Evolutionary conservation across 495 filamentous ascomycete genomes (phyloP), one percentile per base, ranked within the genome.

Genomic region (Neurospora pannonica): DNA sequence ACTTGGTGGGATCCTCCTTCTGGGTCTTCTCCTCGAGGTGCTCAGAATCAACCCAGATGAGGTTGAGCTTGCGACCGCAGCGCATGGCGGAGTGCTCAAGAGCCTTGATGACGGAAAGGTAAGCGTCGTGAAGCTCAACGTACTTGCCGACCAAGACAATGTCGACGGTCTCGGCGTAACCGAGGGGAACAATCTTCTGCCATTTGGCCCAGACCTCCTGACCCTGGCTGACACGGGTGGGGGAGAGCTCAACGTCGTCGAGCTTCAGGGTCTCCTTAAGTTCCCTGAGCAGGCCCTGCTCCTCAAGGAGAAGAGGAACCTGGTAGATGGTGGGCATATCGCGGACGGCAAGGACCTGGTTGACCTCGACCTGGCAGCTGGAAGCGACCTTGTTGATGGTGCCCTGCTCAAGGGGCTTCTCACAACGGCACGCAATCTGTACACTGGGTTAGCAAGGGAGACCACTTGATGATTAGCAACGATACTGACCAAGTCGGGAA

Each of bases 131-230:
- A 28, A 94, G 88, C 19, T 88, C 86, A 21, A 88, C 90, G 81
- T 98, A 98, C 81, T 99, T 98, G 75, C 96, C 96, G 34, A 99
- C 95, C 6, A 99, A 86, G 6, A 89, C 94, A 78, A 99, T 97
- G 13, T 85, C 84, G 72, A 99, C 93, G 2, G 88, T 85, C 24
- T 94, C 91, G 17, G 70, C 74, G 37, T 70, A 72, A 8, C 75
- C 72, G 11, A 86, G 82, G 2, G 90, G 91, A 40, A 95, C 87
- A 5, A 81, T 85, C 70, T 89, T 86, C 76, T 81, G 84, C 95
- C 95, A 99, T 71, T 90, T 82, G 4, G 89, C 82, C 93, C 93
- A 97, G 28, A 89, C 91, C 31, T 80, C 67, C 38, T 83, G 78
- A 40, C 95, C 95, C 54, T 88, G 86, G 38, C 86, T 75, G 31